Evolutionary conservation across 129 eudicot genomes (phyloP).

Genomic region (Flaveria bidentis): DNA sequence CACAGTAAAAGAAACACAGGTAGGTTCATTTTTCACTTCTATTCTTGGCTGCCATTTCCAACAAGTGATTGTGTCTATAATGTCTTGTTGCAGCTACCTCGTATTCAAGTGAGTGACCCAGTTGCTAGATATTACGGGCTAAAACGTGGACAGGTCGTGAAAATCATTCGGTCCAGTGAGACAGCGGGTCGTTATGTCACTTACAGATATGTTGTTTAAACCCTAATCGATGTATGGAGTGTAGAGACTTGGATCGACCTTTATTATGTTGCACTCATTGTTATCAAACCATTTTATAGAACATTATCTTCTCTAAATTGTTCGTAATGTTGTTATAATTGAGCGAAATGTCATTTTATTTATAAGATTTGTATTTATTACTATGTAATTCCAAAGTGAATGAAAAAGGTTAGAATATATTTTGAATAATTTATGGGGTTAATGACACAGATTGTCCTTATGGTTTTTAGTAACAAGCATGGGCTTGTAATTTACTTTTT

Average conservation of each 20-base stretch:
- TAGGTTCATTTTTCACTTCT: conserved; percentile 17
- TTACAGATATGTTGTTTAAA: conserved; percentile 71
- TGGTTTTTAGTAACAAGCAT: too few relatives aligned
- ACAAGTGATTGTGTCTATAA: conserved; percentile 2
- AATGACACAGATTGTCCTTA: too few relatives aligned
- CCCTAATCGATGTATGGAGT: not conserved
- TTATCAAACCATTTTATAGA: conserved; percentile 15
- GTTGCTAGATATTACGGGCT: conserved; percentile 84
- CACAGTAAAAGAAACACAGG: conserved; percentile 90
- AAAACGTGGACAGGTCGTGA: conserved; percentile 83
- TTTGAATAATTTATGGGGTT: too few relatives aligned
- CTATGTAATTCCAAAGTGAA: too few relatives aligned
- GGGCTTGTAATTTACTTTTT: too few relatives aligned
- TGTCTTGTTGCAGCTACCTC: conserved; percentile 61
- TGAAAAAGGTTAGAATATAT: too few relatives aligned
- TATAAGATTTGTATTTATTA: too few relatives aligned
- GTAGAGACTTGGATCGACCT: conserved; percentile 11
- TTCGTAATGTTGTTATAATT: not conserved
- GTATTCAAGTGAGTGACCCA: conserved; percentile 79
- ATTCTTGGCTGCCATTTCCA: not conserved
- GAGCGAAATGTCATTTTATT: too few relatives aligned
- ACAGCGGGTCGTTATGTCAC: conserved; percentile 89
- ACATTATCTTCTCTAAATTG: not conserved
- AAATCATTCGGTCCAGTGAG: conserved; percentile 83
- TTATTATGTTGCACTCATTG: not conserved